Percentiles rank a stretch among this genome's conserved stretches.
phyloP scores from a whole-genome alignment of 2,329 filamentous ascomycete species.

The Penicillium capsulatum region DNA sequence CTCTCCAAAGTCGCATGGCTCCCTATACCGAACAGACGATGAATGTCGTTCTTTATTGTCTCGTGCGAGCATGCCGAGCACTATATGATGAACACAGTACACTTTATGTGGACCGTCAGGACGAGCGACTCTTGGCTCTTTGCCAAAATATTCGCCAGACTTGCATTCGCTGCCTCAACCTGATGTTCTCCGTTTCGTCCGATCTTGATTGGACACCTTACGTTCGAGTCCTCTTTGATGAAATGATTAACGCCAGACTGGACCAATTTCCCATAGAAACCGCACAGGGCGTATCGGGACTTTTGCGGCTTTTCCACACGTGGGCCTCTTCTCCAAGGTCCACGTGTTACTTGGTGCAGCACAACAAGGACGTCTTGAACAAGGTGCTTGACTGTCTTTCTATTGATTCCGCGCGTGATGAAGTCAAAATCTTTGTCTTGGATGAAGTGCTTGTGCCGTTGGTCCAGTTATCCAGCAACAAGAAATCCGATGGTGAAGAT shows the following conservation, averaged over 20 bases:
- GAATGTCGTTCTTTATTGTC: constrained; percentile 75
- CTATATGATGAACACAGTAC: constrained; percentile 33
- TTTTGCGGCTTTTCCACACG: constrained; percentile 73
- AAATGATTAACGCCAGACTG: constrained; percentile 73
- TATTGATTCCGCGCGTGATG: constrained; percentile 71
- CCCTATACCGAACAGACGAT: constrained; percentile 66
- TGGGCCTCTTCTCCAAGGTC: constrained; percentile 69
- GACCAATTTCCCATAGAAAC: constrained; percentile 78
- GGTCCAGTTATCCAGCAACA: constrained; percentile 56
- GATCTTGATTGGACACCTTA: constrained; percentile 70
- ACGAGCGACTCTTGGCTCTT: constrained; percentile 32
- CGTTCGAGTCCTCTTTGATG: constrained; percentile 64
- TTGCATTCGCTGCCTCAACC: constrained; percentile 76
- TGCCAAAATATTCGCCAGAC: constrained; percentile 49
- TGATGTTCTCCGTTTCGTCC: constrained; percentile 70
- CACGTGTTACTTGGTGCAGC: constrained; percentile 64
- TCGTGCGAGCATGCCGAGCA: constrained; percentile 64
- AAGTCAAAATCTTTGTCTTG: constrained; percentile 79
- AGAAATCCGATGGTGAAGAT: constrained; percentile 48
- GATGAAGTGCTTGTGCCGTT: constrained; percentile 67
- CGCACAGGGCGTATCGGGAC: constrained; percentile 79
- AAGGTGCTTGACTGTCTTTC: constrained; percentile 69
- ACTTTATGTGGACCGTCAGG: constrained; percentile 26
- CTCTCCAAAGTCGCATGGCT: constrained; percentile 69
- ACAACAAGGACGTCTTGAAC: constrained; percentile 57